These are phyloP conservation scores for Dipodascopsis uninucleata DNA, from an alignment of 805 yeast genomes.

Conservation along the genomic window DNA sequence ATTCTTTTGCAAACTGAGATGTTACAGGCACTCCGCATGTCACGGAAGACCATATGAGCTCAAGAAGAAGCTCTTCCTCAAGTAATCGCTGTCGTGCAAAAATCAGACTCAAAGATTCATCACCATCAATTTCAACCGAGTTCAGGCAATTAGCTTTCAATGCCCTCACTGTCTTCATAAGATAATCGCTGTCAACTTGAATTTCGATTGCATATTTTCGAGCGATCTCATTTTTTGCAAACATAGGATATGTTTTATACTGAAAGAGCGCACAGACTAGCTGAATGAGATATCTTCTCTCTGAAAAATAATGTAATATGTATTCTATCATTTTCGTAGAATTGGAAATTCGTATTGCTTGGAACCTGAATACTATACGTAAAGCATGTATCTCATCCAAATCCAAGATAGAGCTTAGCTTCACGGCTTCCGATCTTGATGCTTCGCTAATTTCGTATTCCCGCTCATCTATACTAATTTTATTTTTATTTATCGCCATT, in stretches of 20 bases:
- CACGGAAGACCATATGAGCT: slow-evolving; percentile 5
- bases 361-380: slow-evolving; percentile 18
- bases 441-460: slow-evolving; percentile 6
- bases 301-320: slow-evolving; percentile 21
- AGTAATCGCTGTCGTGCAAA: slow-evolving; percentile 12
- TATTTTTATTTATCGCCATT: slow-evolving; percentile 2
- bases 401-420: slow-evolving; percentile 12
- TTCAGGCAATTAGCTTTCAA: slow-evolving; percentile 3
- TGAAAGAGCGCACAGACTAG: slow-evolving; percentile 19
- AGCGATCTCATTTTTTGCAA: slow-evolving; percentile 6
- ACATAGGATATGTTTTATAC: slow-evolving; percentile 1
- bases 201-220: slow-evolving; percentile 13
- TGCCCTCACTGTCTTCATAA: slow-evolving; percentile 11
- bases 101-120: slow-evolving; percentile 6
- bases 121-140: slow-evolving; percentile 1
- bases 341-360: slow-evolving; percentile 11
- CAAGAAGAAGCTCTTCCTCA: slow-evolving; percentile 14
- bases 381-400: slow-evolving; percentile 25
- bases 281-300: slow-evolving; percentile 24
- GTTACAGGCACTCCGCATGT: slow-evolving; percentile 3
- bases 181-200: slow-evolving; percentile 9
- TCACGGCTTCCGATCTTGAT: slow-evolving; percentile 16
- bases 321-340: slow-evolving; percentile 10
- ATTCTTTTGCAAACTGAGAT: slow-evolving; percentile 2
- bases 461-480: slow-evolving; percentile 5